Percentiles rank a stretch among this genome's conserved stretches.
These are phyloP conservation scores for Tulasnella sp. DNA, from an alignment of 768 basidiomycete species.

Conservation along the genomic window DNA sequence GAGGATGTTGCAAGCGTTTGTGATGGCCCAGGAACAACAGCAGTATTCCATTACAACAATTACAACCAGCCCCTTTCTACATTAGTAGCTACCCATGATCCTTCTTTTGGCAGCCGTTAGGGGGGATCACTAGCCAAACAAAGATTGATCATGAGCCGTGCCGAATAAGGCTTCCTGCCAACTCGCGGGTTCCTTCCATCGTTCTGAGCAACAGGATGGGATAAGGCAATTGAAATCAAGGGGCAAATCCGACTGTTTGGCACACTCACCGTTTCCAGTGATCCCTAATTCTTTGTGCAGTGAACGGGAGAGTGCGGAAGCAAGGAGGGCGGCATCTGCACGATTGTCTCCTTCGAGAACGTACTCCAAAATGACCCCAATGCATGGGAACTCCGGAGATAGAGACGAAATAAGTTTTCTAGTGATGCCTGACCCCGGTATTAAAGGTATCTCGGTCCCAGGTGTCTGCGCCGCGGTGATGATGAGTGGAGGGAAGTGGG, in stretches of 20 bases:
- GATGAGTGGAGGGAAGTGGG: slow-evolving; percentile 37
- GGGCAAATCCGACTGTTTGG: background rate
- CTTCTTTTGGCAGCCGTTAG: background rate
- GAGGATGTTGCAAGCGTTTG: background rate
- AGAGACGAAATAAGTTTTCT: slow-evolving; percentile 60
- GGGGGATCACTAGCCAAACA: slow-evolving; percentile 52
- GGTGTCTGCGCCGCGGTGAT: slow-evolving; percentile 29
- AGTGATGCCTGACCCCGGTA: slow-evolving; percentile 74
- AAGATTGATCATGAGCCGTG: slow-evolving; percentile 63
- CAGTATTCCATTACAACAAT: background rate
- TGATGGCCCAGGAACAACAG: background rate
- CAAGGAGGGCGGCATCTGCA: slow-evolving; percentile 61
- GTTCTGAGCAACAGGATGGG: background rate
- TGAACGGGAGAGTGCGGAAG: slow-evolving; percentile 50
- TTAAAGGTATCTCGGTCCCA: slow-evolving; percentile 53
- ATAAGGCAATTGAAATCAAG: background rate
- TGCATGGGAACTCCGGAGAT: slow-evolving; percentile 52
- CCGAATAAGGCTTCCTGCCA: slow-evolving; percentile 68
- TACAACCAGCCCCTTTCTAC: background rate
- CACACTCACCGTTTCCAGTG: slow-evolving; percentile 24
- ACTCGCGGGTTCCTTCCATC: slow-evolving; percentile 61
- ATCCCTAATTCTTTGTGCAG: slow-evolving; percentile 38
- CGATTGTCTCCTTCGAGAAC: slow-evolving; percentile 81
- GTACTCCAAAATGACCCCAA: slow-evolving; percentile 62
- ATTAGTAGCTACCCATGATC: slow-evolving; percentile 34